phyloP scores from a whole-genome alignment of 441 rosid species.

The Erysimum pusillum region DNA sequence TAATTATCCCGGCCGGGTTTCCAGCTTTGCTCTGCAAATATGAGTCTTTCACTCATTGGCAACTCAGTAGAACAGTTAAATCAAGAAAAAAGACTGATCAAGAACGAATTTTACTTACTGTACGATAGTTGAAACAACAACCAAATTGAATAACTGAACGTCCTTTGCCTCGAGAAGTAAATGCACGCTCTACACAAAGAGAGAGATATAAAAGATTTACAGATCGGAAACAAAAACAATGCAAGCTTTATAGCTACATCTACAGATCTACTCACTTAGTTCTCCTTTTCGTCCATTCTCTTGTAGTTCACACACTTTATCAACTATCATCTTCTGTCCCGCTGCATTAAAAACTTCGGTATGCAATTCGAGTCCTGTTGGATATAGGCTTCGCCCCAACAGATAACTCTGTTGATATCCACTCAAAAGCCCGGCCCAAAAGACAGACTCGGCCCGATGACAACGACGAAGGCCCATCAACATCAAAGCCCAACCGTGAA shows the following conservation, averaged over 20 bases:
- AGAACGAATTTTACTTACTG: conserved; percentile 51
- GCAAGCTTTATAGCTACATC: neutral
- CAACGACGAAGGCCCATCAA: no score
- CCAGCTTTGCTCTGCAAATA: conserved; percentile 59
- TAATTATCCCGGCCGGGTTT: conserved; percentile 61
- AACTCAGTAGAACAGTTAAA: neutral
- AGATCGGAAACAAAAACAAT: neutral
- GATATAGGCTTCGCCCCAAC: no score
- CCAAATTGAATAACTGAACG: conserved; percentile 90
- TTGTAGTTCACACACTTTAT: conserved; percentile 58
- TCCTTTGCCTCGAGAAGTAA: conserved; percentile 88
- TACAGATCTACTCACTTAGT: conserved; percentile 76
- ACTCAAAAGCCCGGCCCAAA: no score
- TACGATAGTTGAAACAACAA: conserved; percentile 82
- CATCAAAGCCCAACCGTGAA: no score
- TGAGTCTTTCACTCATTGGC: neutral
- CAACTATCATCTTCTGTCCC: conserved; percentile 84
- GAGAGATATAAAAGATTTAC: neutral
- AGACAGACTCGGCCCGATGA: no score
- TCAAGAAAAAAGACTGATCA: conserved; percentile 3
- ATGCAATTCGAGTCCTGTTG: conserved; percentile 90
- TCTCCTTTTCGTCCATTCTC: conserved; percentile 68
- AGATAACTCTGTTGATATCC: no score
- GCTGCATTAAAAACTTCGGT: conserved; percentile 70
- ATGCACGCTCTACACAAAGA: conserved; percentile 62